Evolutionary conservation across 805 yeast genomes (phyloP).

Genomic region (Saitoella complicata): DNA sequence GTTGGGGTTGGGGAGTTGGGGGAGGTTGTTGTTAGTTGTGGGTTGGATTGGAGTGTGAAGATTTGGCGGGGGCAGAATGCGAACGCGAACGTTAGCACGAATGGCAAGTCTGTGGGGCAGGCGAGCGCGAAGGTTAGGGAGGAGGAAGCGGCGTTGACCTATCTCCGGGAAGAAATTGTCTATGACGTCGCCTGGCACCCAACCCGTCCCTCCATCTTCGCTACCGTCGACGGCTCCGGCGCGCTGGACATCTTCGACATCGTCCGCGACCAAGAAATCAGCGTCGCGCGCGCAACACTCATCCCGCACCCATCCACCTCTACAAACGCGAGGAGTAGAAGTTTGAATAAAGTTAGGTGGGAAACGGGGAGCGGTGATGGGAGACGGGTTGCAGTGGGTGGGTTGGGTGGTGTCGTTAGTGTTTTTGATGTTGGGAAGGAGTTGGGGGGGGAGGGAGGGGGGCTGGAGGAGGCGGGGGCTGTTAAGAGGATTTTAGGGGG

Average conservation of each 20-base stretch:
- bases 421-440: slow-evolving; percentile 17
- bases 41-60: slow-evolving; percentile 25
- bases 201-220: slow-evolving; percentile 20
- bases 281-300: slow-evolving; percentile 15
- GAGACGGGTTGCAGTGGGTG: slow-evolving; percentile 19
- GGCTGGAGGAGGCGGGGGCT: no score
- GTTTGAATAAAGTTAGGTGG: slow-evolving; percentile 21
- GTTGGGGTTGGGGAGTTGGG: slow-evolving; percentile 11
- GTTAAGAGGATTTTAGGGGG: no score
- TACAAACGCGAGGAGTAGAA: slow-evolving; percentile 5
- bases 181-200: slow-evolving; percentile 27
- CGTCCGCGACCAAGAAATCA: slow-evolving; percentile 17
- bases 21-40: slow-evolving; percentile 18
- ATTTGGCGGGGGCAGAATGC: slow-evolving; percentile 18
- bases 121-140: slow-evolving; percentile 1
- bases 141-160: slow-evolving; percentile 14
- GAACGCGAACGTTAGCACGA: background rate
- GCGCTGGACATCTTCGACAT: slow-evolving; percentile 26
- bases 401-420: slow-evolving; percentile 19
- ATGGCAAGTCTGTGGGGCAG: background rate
- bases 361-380: slow-evolving; percentile 12
- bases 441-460: slow-evolving; percentile 5
- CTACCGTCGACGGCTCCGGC: slow-evolving; percentile 22
- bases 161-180: slow-evolving; percentile 18
- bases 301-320: background rate